Evolutionary conservation across 2,329 filamentous ascomycete species (phyloP).

Genomic region (Talaromyces islandicus): DNA sequence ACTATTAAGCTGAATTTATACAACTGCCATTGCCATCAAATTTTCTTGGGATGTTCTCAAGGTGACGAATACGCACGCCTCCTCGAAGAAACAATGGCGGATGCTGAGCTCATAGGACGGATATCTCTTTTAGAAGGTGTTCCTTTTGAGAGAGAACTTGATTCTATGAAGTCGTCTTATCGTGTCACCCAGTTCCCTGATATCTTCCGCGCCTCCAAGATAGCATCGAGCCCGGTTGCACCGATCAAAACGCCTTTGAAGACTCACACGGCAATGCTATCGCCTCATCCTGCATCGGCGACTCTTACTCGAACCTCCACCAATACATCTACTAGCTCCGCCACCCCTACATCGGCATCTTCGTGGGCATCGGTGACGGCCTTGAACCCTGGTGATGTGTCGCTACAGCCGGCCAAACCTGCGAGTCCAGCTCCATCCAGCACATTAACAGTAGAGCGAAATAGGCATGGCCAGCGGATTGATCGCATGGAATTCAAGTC

Average conservation of each 20-base stretch:
- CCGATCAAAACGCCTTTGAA: conserved; percentile 18
- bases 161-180: conserved; percentile 42
- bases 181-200: conserved; percentile 44
- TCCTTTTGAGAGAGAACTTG: conserved; percentile 50
- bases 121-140: conserved; percentile 53
- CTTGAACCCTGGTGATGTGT: conserved; percentile 33
- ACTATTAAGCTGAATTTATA: conserved; percentile 50
- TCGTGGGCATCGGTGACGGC: conserved; percentile 31
- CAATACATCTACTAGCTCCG: conserved; percentile 33
- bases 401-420: conserved; percentile 32
- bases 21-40: conserved; percentile 56
- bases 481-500: conserved; percentile 47
- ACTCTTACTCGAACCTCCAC: conserved; percentile 33
- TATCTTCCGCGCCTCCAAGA: conserved; percentile 50
- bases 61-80: conserved; percentile 50
- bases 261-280: conserved; percentile 26
- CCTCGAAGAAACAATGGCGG: conserved; percentile 45
- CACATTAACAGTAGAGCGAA: conserved; percentile 45
- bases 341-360: conserved; percentile 18
- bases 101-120: conserved; percentile 39
- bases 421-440: conserved; percentile 12
- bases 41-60: conserved; percentile 55
- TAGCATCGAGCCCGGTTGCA: conserved; percentile 30
- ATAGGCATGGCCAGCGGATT: conserved; percentile 55
- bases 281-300: conserved; percentile 27